Evolutionary conservation across 148 eudicot species (phyloP).

Genomic region (Nepenthes gracilis): DNA sequence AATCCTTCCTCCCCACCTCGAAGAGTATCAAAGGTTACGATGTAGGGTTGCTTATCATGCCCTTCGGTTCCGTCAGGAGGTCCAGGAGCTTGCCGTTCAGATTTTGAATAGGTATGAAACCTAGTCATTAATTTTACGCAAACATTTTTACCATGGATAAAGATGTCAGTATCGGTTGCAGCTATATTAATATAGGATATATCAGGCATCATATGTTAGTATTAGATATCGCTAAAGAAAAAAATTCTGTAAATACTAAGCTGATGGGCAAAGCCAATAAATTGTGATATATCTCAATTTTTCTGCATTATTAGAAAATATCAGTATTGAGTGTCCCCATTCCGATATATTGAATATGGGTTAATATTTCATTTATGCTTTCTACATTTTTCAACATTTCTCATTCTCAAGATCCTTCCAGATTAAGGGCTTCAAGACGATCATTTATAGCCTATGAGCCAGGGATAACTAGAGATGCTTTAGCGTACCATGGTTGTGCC

Average conservation of each 20-base stretch:
- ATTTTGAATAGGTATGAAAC: conserved; percentile 61
- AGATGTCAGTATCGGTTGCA: no score
- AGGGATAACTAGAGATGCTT: conserved; percentile 70
- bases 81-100: conserved; percentile 48
- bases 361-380: background rate
- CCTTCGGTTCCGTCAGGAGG: conserved; percentile 70
- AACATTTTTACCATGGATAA: no score
- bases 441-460: conserved; percentile 87
- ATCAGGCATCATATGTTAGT: no score
- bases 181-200: no score
- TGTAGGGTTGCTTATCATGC: conserved; percentile 93
- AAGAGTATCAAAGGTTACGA: conserved; percentile 85
- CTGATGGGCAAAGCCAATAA: no score
- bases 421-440: conserved; percentile 71
- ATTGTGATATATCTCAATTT: background rate
- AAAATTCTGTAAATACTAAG: no score
- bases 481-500: conserved; percentile 94
- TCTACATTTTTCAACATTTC: background rate
- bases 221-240: no score
- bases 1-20: conserved; percentile 61
- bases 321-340: no score
- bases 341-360: no score
- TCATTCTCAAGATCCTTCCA: conserved; percentile 11
- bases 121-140: no score
- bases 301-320: no score